Conservation (phyloP, 352 stramenopile species). For the Stramenopiles sp. region DNA sequence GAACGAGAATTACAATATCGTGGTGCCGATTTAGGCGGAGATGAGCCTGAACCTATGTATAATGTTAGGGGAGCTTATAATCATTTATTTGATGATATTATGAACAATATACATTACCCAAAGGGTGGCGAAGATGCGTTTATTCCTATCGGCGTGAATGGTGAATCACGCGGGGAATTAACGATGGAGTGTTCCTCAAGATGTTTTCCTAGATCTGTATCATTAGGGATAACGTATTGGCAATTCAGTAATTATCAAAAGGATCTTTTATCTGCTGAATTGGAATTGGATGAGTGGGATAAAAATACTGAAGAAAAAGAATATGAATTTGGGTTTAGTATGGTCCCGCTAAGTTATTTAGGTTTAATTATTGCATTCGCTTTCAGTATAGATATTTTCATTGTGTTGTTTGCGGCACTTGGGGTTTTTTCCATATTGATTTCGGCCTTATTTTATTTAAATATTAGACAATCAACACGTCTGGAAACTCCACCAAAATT, state of each 20-base stretch:
- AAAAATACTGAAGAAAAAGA: conserved; percentile 46
- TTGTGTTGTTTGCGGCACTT: conserved; percentile 74
- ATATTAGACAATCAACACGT: conserved; percentile 65
- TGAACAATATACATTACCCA: not conserved
- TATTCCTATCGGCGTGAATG: conserved; percentile 73
- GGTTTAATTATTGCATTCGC: conserved; percentile 86
- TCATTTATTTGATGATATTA: not conserved
- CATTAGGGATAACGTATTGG: conserved; percentile 78
- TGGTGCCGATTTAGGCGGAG: not conserved
- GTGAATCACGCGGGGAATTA: conserved; percentile 38
- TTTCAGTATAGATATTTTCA: conserved; percentile 71
- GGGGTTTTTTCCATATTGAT: conserved; percentile 52
- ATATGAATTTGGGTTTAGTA: conserved; percentile 73
- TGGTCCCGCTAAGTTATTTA: conserved; percentile 79
- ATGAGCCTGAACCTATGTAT: not conserved
- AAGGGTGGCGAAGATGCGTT: conserved; percentile 20
- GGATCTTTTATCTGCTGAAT: conserved; percentile 59
- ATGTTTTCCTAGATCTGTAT: conserved; percentile 76
- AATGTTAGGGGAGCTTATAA: not conserved
- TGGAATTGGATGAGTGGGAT: conserved; percentile 79
- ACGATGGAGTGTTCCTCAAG: conserved; percentile 57
- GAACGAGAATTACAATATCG: no score
- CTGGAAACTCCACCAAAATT: conserved; percentile 68
- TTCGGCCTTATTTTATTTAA: conserved; percentile 59
- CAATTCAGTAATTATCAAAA: conserved; percentile 68